phyloP scores from a whole-genome alignment of 768 basidiomycete species.

The Termitomyces titanicus region DNA sequence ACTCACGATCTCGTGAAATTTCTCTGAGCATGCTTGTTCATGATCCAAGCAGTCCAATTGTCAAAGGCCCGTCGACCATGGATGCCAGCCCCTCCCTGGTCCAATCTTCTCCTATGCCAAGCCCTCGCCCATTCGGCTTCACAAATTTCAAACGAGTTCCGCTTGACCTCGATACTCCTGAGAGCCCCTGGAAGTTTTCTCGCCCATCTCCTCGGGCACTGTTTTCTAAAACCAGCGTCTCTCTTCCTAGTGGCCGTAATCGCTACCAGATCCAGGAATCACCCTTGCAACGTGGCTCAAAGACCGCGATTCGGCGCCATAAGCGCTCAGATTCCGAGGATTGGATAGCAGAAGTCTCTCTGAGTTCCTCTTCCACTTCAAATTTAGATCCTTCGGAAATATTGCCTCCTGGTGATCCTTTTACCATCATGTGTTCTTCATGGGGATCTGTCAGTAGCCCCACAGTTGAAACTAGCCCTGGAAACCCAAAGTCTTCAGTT shows the following conservation, averaged over 20 bases:
- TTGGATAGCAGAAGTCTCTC: constrained; percentile 35
- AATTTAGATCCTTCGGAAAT: constrained; percentile 16
- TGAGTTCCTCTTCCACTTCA: constrained; percentile 20
- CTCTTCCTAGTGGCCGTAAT: constrained; percentile 27
- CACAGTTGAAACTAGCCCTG: constrained; percentile 16
- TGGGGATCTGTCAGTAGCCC: constrained; percentile 28
- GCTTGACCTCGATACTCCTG: constrained; percentile 27
- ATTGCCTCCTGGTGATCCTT: constrained; percentile 37
- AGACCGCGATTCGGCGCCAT: constrained; percentile 17
- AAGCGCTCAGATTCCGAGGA: constrained; percentile 32
- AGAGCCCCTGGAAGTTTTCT: constrained; percentile 27
- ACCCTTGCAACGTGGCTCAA: constrained; percentile 37
- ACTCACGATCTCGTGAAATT: constrained; percentile 59
- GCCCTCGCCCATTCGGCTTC: constrained; percentile 16
- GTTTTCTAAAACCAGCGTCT: constrained; percentile 31
- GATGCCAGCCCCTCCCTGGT: constrained; percentile 29
- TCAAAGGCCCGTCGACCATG: constrained; percentile 26
- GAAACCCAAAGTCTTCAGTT: constrained; percentile 24
- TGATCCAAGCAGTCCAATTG: constrained; percentile 45
- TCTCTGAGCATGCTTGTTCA: constrained; percentile 62
- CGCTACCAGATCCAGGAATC: constrained; percentile 41
- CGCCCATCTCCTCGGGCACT: constrained; percentile 37
- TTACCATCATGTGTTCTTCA: constrained; percentile 41
- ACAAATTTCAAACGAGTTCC: constrained; percentile 17
- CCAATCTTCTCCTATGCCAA: constrained; percentile 33